Conservation (phyloP, 2,329 filamentous ascomycete species). For the Neonectria ditissima region DNA sequence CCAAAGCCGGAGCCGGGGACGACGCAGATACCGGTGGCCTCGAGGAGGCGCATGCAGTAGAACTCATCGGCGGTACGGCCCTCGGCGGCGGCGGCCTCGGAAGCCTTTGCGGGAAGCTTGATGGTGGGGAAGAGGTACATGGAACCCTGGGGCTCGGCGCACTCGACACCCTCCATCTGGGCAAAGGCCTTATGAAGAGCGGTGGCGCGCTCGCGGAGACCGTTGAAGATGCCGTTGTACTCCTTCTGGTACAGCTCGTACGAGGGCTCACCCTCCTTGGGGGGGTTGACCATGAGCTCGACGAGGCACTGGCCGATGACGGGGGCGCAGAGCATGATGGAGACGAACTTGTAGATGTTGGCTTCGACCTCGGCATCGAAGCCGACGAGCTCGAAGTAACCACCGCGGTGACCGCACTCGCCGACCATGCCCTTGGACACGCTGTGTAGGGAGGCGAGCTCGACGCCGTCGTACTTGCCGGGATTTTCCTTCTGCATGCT, state of each 20-base stretch:
- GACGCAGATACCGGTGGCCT: slow-evolving; percentile 94
- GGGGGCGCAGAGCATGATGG: slow-evolving; percentile 94
- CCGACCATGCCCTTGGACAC: slow-evolving; percentile 99
- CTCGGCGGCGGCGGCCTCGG: slow-evolving; percentile 79
- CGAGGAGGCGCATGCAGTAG: slow-evolving; percentile 90
- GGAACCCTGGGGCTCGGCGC: slow-evolving; percentile 88
- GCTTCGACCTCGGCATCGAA: slow-evolving; percentile 88
- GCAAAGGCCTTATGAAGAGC: slow-evolving; percentile 92
- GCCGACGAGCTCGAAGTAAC: slow-evolving; percentile 95
- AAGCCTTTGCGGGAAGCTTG: slow-evolving; percentile 78
- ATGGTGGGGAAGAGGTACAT: slow-evolving; percentile 99
- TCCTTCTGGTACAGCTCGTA: slow-evolving; percentile 87
- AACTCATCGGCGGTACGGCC: slow-evolving; percentile 87
- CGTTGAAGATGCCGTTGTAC: slow-evolving; percentile 84
- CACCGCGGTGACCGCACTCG: slow-evolving; percentile 96
- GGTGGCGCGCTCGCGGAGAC: slow-evolving; percentile 81
- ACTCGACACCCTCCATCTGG: slow-evolving; percentile 96
- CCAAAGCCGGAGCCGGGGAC: slow-evolving; percentile 94
- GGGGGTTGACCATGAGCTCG: slow-evolving; percentile 98
- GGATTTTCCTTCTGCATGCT: slow-evolving; percentile 80
- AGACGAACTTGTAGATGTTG: slow-evolving; percentile 98
- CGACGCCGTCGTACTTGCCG: slow-evolving; percentile 84
- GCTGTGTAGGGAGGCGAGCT: slow-evolving; percentile 92
- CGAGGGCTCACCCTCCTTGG: slow-evolving; percentile 83
- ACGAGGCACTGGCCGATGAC: slow-evolving; percentile 97